A percentile compares a stretch with the other conserved stretches of the same genome.
These are phyloP conservation scores for Hansenula lynferdii DNA, from an alignment of 1,139 yeast species.

Conservation along the genomic window DNA sequence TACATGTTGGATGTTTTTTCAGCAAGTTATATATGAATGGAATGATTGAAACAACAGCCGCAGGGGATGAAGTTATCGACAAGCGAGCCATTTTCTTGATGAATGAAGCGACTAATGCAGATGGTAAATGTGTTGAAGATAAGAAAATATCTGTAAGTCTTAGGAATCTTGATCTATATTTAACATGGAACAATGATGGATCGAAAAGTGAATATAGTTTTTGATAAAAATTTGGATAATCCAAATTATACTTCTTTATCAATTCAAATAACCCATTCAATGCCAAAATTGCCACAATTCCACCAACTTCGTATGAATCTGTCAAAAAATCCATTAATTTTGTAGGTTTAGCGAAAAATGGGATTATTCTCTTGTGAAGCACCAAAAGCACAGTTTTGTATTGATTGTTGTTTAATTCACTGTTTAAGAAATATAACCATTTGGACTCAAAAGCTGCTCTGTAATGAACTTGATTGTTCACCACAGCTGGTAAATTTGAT, in stretches of 20 bases:
- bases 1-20: conserved; percentile 90
- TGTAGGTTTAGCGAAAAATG: conserved; percentile 75
- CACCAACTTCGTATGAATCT: conserved; percentile 71
- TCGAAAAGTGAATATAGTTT: conserved; percentile 80
- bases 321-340: conserved; percentile 90
- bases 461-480: conserved; percentile 53
- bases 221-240: conserved; percentile 85
- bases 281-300: conserved; percentile 72
- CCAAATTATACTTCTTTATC: conserved; percentile 79
- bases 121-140: conserved; percentile 83
- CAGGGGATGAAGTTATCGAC: conserved; percentile 77
- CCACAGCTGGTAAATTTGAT: conserved; percentile 47
- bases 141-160: conserved; percentile 82
- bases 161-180: conserved; percentile 82
- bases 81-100: conserved; percentile 77
- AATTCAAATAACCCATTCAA: conserved; percentile 84
- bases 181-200: conserved; percentile 68
- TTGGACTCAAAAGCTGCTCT: conserved; percentile 65
- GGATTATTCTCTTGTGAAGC: conserved; percentile 80
- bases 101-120: conserved; percentile 81
- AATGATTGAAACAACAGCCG: conserved; percentile 80
- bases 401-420: conserved; percentile 44
- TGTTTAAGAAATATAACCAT: conserved; percentile 53
- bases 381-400: conserved; percentile 66
- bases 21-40: conserved; percentile 91